Conservation (phyloP, 169 alveolate genomes). For the Plasmodium coatneyi region DNA sequence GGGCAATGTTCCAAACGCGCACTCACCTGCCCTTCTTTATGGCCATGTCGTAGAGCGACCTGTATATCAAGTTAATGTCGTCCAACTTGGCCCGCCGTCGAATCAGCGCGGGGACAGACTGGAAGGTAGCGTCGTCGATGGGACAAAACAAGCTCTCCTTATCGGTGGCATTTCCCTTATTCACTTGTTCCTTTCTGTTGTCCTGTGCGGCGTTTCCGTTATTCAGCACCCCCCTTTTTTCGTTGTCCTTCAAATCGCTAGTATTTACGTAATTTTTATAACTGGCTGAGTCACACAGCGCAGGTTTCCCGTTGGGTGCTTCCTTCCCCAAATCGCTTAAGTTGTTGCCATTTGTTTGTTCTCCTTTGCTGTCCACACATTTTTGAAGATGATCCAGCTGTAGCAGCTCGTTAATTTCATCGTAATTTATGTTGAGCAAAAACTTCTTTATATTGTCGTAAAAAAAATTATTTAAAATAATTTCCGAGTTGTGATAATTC, state of each 20-base stretch:
- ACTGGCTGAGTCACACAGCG: not conserved
- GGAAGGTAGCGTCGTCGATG: conserved; percentile 79
- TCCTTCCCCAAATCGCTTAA: not conserved
- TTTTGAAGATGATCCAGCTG: conserved; percentile 16
- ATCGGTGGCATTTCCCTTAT: conserved; percentile 1
- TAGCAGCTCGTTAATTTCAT: conserved; percentile 38
- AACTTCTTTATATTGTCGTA: conserved; percentile 54
- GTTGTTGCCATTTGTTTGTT: not conserved
- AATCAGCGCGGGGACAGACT: conserved; percentile 79
- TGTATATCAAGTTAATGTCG: conserved; percentile 79
- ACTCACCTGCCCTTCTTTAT: conserved; percentile 78
- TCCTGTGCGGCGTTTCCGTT: conserved; percentile 1
- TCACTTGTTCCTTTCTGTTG: conserved; percentile 8
- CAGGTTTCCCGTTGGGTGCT: not conserved
- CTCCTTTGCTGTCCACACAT: conserved; percentile 3
- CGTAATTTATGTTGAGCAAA: conserved; percentile 52
- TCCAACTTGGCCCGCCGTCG: conserved; percentile 82
- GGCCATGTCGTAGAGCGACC: conserved; percentile 77
- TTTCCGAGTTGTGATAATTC: conserved; percentile 44
- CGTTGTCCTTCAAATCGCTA: not conserved
- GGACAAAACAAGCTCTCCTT: conserved; percentile 18
- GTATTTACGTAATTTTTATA: not conserved
- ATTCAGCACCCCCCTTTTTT: not conserved
- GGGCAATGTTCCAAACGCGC: not conserved
- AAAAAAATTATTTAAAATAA: conserved; percentile 30